Percentiles rank a stretch among this genome's conserved stretches.
phyloP scores from a whole-genome alignment of 495 filamentous ascomycete species.

The Neurospora sp. region DNA sequence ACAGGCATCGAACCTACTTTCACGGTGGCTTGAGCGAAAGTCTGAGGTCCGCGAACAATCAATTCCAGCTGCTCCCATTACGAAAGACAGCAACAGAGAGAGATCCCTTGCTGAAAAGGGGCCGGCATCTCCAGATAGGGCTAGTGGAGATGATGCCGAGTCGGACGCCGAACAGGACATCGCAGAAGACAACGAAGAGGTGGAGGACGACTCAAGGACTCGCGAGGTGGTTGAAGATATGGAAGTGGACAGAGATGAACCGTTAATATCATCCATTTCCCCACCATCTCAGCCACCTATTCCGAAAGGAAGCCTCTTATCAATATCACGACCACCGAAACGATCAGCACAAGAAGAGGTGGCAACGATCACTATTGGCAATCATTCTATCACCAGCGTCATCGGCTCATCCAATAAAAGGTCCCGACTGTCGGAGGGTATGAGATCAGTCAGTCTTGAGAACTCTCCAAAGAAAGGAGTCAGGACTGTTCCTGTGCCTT shows the following conservation, averaged over 20 bases:
- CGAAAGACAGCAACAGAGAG: neutral
- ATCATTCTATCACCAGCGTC: slow-evolving; percentile 55
- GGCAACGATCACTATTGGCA: slow-evolving; percentile 84
- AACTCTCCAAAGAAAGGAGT: neutral
- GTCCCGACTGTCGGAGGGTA: slow-evolving; percentile 14
- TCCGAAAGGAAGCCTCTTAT: slow-evolving; percentile 8
- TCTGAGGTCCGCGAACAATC: neutral
- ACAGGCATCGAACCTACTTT: slow-evolving; percentile 3
- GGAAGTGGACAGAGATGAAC: slow-evolving; percentile 12
- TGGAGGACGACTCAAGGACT: neutral
- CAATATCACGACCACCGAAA: slow-evolving; percentile 31
- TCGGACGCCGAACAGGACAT: neutral
- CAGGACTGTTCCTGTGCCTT: slow-evolving; percentile 18
- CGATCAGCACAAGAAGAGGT: slow-evolving; percentile 51
- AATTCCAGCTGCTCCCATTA: too few species aligned
- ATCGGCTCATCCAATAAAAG: slow-evolving; percentile 37
- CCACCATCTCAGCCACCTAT: slow-evolving; percentile 28
- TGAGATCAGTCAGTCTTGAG: slow-evolving; percentile 1
- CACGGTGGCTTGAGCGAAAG: slow-evolving; percentile 15
- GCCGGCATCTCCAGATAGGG: neutral
- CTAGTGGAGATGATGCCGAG: neutral
- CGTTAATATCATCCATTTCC: slow-evolving; percentile 24
- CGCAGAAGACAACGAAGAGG: neutral
- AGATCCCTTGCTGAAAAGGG: slow-evolving; percentile 3
- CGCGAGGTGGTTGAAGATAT: neutral